Evolutionary conservation across 192 early-diverging fungal species (phyloP).

Genomic region (Umbelopsis sp.): DNA sequence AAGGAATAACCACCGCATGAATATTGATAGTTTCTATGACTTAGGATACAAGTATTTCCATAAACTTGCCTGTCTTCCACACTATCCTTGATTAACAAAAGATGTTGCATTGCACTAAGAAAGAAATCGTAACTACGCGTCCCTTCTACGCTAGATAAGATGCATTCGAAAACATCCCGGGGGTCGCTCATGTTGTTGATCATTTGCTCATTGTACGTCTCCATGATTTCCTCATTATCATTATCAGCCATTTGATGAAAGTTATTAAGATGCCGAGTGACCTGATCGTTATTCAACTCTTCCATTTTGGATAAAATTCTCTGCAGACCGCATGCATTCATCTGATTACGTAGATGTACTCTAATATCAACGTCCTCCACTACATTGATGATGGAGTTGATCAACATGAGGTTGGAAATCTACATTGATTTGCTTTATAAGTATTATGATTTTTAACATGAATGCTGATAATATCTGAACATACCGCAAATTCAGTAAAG

Average conservation of each 20-base stretch:
- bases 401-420: conserved; percentile 74
- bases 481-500: conserved; percentile 72
- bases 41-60: background rate
- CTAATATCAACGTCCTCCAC: conserved; percentile 77
- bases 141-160: conserved; percentile 70
- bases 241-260: conserved; percentile 37
- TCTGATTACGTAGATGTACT: conserved; percentile 71
- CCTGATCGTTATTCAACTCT: conserved; percentile 56
- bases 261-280: conserved; percentile 36
- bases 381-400: conserved; percentile 74
- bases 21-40: background rate
- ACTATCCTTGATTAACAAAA: conserved; percentile 73
- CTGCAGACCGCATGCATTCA: conserved; percentile 71
- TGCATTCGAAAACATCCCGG: conserved; percentile 73
- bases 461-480: background rate
- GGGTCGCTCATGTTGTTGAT: conserved; percentile 79
- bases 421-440: conserved; percentile 17
- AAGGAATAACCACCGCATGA: conserved; percentile 6
- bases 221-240: conserved; percentile 62
- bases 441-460: no score
- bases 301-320: conserved; percentile 64
- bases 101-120: conserved; percentile 72
- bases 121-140: conserved; percentile 76
- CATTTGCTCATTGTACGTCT: conserved; percentile 66
- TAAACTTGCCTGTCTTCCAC: conserved; percentile 51